Evolutionary conservation across 163 green algal species (phyloP).

Genomic region (Coccomyxa subellipsoidea): DNA sequence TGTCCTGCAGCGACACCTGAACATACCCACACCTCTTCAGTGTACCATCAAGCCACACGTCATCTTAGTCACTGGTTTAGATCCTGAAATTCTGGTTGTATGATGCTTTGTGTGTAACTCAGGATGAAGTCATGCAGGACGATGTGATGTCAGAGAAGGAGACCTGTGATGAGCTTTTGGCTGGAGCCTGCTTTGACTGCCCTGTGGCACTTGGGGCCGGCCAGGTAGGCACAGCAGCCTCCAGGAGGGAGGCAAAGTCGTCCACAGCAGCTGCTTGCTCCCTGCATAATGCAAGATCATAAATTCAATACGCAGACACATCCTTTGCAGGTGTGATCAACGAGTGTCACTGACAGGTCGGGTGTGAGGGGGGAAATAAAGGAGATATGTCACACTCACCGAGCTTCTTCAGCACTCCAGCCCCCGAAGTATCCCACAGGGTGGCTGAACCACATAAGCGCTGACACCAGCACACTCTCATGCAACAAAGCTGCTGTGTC

Average conservation of each 20-base stretch:
- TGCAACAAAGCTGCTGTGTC: slow-evolving; percentile 39
- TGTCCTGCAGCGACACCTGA: not conserved
- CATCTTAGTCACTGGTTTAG: too few species aligned
- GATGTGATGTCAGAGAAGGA: too few species aligned
- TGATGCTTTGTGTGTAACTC: too few species aligned
- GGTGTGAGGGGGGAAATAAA: too few species aligned
- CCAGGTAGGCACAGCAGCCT: not conserved
- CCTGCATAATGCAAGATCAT: not conserved
- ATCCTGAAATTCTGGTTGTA: too few species aligned
- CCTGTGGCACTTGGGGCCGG: too few species aligned
- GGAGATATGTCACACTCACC: slow-evolving; percentile 9
- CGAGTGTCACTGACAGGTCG: too few species aligned
- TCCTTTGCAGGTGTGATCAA: too few species aligned
- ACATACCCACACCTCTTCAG: not conserved
- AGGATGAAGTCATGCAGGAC: too few species aligned
- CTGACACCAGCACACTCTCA: slow-evolving; percentile 45
- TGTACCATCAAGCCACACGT: too few species aligned
- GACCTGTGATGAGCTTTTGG: not conserved
- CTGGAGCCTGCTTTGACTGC: too few species aligned
- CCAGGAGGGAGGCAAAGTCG: not conserved
- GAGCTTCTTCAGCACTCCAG: slow-evolving; percentile 12
- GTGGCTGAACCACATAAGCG: slow-evolving; percentile 47
- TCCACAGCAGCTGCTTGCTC: not conserved
- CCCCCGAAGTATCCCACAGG: slow-evolving; percentile 32
- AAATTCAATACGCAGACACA: too few species aligned